Percentiles rank a stretch among this genome's conserved stretches.
phyloP scores from a whole-genome alignment of 2,329 filamentous ascomycete genomes.

The Neopestalotiopsis sp. region DNA sequence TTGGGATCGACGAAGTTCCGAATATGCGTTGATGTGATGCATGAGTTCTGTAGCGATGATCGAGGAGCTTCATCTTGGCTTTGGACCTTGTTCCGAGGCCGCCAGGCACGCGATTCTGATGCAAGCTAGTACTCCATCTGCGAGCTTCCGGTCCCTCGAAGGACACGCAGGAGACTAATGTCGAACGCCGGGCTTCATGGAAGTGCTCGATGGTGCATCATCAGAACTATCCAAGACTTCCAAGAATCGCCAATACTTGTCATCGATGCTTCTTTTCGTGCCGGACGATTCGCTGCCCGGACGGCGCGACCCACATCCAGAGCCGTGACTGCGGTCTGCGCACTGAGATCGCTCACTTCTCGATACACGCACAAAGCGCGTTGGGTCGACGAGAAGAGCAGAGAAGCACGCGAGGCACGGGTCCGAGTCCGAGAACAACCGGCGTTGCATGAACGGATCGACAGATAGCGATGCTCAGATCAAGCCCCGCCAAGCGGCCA shows the following conservation, averaged over 20 bases:
- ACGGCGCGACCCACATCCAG: not conserved
- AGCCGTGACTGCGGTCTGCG: not conserved
- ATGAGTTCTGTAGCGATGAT: not conserved
- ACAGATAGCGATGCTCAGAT: conserved; percentile 1
- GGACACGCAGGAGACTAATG: not conserved
- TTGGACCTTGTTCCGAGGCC: not conserved
- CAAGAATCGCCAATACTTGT: conserved; percentile 2
- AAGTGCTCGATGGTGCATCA: not conserved
- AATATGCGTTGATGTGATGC: not conserved
- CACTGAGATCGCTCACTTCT: not conserved
- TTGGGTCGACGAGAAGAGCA: not conserved
- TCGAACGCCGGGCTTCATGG: not conserved
- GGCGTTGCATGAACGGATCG: conserved; percentile 8
- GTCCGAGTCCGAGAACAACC: not conserved
- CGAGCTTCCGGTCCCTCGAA: not conserved
- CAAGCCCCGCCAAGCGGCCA: conserved; percentile 10
- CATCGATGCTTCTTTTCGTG: not conserved
- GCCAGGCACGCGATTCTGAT: not conserved
- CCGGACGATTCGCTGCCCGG: not conserved
- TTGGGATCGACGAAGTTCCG: not conserved
- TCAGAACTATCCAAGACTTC: not conserved
- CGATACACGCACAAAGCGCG: not conserved
- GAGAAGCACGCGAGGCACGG: not conserved
- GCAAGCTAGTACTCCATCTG: not conserved
- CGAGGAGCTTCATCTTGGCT: not conserved